phyloP scores from a whole-genome alignment of 768 basidiomycete species.

The Tylopilus subfusipes region DNA sequence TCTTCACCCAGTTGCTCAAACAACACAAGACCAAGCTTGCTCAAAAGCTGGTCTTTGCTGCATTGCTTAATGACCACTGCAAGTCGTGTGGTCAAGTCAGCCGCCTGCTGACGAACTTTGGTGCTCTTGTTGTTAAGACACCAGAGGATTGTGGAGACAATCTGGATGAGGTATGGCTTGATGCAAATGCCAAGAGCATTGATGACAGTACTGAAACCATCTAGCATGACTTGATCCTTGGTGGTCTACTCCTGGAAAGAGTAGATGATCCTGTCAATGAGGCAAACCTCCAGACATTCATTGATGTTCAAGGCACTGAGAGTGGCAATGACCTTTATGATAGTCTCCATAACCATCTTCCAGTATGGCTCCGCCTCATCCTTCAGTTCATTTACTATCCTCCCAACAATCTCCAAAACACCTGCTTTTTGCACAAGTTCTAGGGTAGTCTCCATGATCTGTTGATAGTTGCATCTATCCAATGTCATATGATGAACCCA shows the following conservation, averaged over 20 bases:
- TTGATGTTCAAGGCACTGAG: constrained; percentile 98
- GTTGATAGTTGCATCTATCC: constrained; percentile 91
- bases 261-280: constrained; percentile 98
- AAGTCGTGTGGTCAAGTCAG: constrained; percentile 91
- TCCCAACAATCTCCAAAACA: constrained; percentile 91
- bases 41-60: constrained; percentile 92
- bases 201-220: constrained; percentile 96
- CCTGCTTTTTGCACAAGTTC: constrained; percentile 97
- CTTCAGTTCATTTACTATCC: constrained; percentile 65
- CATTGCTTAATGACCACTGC: constrained; percentile 99
- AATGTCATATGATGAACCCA: constrained; percentile 99
- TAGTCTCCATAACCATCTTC: constrained; percentile 99
- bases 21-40: constrained; percentile 93
- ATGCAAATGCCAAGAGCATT: constrained; percentile 95
- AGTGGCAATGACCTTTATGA: constrained; percentile 91
- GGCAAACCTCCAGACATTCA: constrained; percentile 87
- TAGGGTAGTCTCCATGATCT: constrained; percentile 98
- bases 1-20: constrained; percentile 99
- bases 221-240: constrained; percentile 98
- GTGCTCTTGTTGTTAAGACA: constrained; percentile 99
- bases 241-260: constrained; percentile 99
- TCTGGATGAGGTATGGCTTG: constrained; percentile 97
- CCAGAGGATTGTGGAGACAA: constrained; percentile 98
- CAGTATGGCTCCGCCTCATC: constrained; percentile 72
- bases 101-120: constrained; percentile 98